Percentiles rank a stretch among this genome's conserved stretches.
Evolutionary conservation across 2,329 filamentous ascomycete species (phyloP).

Genomic region (Trichoderma lentiforme): DNA sequence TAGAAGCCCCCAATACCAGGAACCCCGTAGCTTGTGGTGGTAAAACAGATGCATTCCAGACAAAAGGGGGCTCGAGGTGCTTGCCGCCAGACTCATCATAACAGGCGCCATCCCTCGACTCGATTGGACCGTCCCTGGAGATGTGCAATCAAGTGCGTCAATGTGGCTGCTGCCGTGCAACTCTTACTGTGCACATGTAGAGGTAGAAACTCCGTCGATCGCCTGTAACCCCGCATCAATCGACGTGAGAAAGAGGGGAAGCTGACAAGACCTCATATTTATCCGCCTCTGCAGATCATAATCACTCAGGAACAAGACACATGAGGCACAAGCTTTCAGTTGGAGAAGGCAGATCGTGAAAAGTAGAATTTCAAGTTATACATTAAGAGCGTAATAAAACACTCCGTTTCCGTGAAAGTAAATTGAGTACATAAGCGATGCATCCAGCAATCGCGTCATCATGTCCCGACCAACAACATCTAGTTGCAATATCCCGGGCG

Average conservation of each 20-base stretch:
- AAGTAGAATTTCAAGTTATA: conserved; percentile 1
- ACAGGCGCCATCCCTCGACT: neutral
- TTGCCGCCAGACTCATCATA: neutral
- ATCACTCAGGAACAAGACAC: neutral
- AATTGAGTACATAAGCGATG: conserved; percentile 18
- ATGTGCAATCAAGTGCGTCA: neutral
- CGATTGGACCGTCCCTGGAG: conserved; percentile 4
- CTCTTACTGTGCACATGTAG: neutral
- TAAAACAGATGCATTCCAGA: neutral
- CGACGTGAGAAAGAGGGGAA: neutral
- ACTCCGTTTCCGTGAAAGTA: conserved; percentile 5
- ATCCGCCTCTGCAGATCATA: neutral
- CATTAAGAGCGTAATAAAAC: conserved; percentile 7
- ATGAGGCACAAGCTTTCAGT: neutral
- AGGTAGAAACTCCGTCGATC: neutral
- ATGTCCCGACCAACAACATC: conserved; percentile 36
- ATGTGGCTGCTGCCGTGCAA: conserved; percentile 9
- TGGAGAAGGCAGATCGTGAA: neutral
- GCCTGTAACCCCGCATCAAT: neutral
- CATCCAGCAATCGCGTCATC: conserved; percentile 19
- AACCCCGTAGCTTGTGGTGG: neutral
- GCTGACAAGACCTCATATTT: neutral
- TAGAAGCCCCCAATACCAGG: neutral
- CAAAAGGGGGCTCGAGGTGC: neutral
- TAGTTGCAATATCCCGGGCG: conserved; percentile 43